Conservation (phyloP, 331 rosid genomes). For the Phaseolus coccineus region DNA sequence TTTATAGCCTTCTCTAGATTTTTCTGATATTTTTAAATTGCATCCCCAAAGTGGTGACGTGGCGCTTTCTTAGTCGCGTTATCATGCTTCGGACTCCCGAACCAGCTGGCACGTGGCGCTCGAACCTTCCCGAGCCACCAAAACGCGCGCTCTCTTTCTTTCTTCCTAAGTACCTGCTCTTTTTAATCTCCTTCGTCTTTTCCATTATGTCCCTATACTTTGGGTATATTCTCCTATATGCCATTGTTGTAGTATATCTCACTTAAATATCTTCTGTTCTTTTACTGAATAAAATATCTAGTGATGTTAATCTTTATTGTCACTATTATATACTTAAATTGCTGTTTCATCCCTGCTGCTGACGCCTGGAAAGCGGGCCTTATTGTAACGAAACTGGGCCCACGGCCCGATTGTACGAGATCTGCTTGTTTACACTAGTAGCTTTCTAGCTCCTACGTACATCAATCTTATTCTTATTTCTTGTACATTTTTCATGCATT, state of each 20-base stretch:
- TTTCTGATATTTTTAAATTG: constrained; percentile 56
- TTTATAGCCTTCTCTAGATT: constrained; percentile 90
- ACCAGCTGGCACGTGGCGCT: constrained; percentile 52
- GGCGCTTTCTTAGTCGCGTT: constrained; percentile 56
- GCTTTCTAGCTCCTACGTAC: not conserved
- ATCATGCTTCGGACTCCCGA: constrained; percentile 42
- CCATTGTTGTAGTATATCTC: constrained; percentile 13
- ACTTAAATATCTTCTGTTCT: not conserved
- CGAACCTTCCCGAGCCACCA: constrained; percentile 72
- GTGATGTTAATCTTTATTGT: not conserved
- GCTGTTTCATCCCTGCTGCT: not conserved
- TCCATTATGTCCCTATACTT: not conserved
- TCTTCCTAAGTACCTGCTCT: constrained; percentile 17
- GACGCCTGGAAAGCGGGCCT: constrained; percentile 34
- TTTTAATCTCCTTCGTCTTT: not conserved
- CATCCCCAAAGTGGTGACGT: constrained; percentile 49
- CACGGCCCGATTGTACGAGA: constrained; percentile 22
- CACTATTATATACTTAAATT: not conserved
- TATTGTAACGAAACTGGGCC: constrained; percentile 27
- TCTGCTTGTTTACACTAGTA: not conserved
- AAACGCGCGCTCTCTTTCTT: constrained; percentile 51
- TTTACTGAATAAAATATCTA: constrained; percentile 6
- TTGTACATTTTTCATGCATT: too few relatives aligned
- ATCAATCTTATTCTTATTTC: not conserved
- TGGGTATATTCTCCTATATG: constrained; percentile 1